Evolutionary conservation across 106 monocot genomes (phyloP), one percentile per base, ranked within the genome.

Genomic region (Allium fistulosum): DNA sequence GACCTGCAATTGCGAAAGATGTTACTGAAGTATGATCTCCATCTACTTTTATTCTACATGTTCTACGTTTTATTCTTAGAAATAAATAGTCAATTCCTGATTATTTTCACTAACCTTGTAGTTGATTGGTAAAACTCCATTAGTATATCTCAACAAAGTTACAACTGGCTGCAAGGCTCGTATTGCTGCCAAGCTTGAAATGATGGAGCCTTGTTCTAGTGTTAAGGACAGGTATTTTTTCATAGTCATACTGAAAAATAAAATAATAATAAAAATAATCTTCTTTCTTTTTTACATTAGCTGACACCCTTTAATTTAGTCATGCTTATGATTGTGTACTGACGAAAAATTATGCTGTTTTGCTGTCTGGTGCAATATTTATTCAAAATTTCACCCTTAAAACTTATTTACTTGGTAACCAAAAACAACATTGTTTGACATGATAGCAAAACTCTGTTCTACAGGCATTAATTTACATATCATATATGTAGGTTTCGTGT

Each of bases 191-290:
- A 92, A 92, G 80, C 80, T 92, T 11, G 91, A 92, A 75, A 82
- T 77, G 78, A 92, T 92, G 91, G 87, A 92, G 67, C 91, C 91
- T 4, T 87, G 91, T 63, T 92, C 91, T 45, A 92, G 91, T 60
- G 87, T 92, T 46, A 92, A 92, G 69, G 87, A 92, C 63, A 81
- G 91, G 91, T 66, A 9, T 51, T 10, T 9, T 9, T 10, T 50
- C 22, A 64, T 64, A 48, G 22, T 22, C 22, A 22, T 22, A 22
- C 22, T 22, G 22, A 22, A 22, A 22, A 22, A 22, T 22, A 22
- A 22, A 22, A 22, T 22, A 22, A 22, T 22, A 22, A 22, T 22
- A 22, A 22, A 22, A 22, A 22, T 22, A 22, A 22, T 22, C 22
- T 22, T 22, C 22, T 22, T 22, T 22, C 22, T 22, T 22, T 22